Conservation (phyloP, 305 asterid genomes). For the Striga hermonthica region DNA sequence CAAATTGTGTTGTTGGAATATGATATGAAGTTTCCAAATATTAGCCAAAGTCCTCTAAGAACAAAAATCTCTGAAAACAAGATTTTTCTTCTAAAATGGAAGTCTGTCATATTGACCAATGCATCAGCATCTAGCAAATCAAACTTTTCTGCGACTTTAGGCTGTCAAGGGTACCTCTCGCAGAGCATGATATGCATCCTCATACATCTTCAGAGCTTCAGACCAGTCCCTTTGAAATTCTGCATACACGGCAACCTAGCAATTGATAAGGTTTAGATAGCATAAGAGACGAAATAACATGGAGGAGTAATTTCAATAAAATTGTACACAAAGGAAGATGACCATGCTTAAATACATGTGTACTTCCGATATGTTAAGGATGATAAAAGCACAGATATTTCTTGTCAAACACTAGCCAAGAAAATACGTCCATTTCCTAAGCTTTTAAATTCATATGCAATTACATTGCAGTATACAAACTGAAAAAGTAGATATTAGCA, state of each 20-base stretch:
- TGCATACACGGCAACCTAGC: constrained; percentile 94
- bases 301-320: constrained; percentile 25
- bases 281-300: constrained; percentile 35
- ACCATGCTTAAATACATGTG: background rate
- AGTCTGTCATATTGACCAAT: constrained; percentile 7
- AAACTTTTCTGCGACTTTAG: constrained; percentile 11
- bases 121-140: constrained; percentile 26
- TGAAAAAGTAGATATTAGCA: constrained; percentile 21
- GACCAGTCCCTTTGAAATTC: constrained; percentile 95
- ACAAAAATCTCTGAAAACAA: constrained; percentile 9
- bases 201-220: constrained; percentile 82
- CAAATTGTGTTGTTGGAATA: constrained; percentile 17
- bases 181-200: constrained; percentile 81
- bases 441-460: background rate
- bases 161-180: constrained; percentile 59
- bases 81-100: constrained; percentile 16
- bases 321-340: constrained; percentile 3
- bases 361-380: constrained; percentile 25
- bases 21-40: background rate
- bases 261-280: constrained; percentile 48
- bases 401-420: constrained; percentile 22
- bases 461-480: constrained; percentile 18
- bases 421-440: constrained; percentile 2
- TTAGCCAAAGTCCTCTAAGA: background rate
- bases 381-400: constrained; percentile 20